Evolutionary conservation across 2,329 filamentous ascomycete genomes (phyloP), one percentile per base, ranked within the genome.

Genomic region (Exophiala dermatitidis): DNA sequence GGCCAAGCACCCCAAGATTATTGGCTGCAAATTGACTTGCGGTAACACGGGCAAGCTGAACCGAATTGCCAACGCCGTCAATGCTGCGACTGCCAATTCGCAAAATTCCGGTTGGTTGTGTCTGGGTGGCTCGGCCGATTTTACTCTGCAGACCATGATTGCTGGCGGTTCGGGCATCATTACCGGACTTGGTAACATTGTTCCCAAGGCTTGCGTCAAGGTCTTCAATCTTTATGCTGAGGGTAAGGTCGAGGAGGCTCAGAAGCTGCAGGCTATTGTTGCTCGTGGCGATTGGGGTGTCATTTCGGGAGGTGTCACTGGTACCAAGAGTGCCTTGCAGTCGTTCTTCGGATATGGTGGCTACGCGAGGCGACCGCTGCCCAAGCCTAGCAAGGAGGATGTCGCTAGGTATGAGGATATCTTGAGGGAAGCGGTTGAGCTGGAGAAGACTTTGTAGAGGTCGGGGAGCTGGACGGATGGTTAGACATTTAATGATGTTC

Each of bases 31-130:
- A 71, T 71, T 87, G 51, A 88, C 84, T 2, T 88, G 85, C 64
- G 85, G 84, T n/a, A 83, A 81, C 60, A 85, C 86, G 32, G 85
- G 82, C 54, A 88, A 88, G 69, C 77, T 88, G 46, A 80, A 81
- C 3, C 75, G 85, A 5, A 75, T 89, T 3, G 73, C 76, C 0
- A 74, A 77, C 1, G 68, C 70, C 28, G 70, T 77, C 28, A 67
- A 69, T 47, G 64, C 66, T 44, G 64, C 64, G 4, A 64, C 65
- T 8, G 50, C 62, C 7, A 72, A 68, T 55, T 67, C 71, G 5
- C 73, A 78, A 57, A 81, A 80, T 33, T 80, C 76, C 19, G 82
- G 81, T 7, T 89, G 89, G 73, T 76, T 86, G 65, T 84, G 84
- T 54, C 80, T 85, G 63, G 85, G 84, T 40, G 86, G 86, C 51